These are phyloP conservation scores for Withania somnifera DNA, from an alignment of 305 asterid genomes.

Conservation along the genomic window DNA sequence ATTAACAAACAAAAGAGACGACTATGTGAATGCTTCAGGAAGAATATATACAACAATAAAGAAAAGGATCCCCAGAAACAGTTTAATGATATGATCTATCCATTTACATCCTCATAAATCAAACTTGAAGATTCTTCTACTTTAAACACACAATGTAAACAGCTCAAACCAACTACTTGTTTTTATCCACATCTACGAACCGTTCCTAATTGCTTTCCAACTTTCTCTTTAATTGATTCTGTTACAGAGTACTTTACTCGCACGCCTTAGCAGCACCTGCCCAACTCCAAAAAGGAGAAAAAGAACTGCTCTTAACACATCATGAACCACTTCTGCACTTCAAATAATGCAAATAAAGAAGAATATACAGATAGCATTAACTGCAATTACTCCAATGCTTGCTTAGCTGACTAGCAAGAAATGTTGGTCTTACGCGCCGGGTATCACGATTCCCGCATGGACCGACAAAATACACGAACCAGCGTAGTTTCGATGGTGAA, in stretches of 20 bases:
- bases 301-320: background rate
- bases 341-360: background rate
- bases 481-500: background rate
- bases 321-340: background rate
- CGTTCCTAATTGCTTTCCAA: background rate
- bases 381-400: background rate
- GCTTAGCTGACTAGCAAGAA: background rate
- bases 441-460: background rate
- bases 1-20: background rate
- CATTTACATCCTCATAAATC: background rate
- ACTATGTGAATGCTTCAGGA: background rate
- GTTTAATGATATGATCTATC: background rate
- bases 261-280: background rate
- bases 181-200: background rate
- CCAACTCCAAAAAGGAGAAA: background rate
- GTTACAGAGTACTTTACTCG: background rate
- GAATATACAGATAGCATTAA: background rate
- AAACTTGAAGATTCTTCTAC: background rate
- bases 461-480: background rate
- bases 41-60: background rate
- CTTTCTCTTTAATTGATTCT: background rate
- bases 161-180: background rate
- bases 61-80: background rate
- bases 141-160: background rate
- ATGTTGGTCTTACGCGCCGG: background rate